Evolutionary conservation across 1,139 yeast genomes (phyloP).

Genomic region (Kurtzmaniella quercitrusa): DNA sequence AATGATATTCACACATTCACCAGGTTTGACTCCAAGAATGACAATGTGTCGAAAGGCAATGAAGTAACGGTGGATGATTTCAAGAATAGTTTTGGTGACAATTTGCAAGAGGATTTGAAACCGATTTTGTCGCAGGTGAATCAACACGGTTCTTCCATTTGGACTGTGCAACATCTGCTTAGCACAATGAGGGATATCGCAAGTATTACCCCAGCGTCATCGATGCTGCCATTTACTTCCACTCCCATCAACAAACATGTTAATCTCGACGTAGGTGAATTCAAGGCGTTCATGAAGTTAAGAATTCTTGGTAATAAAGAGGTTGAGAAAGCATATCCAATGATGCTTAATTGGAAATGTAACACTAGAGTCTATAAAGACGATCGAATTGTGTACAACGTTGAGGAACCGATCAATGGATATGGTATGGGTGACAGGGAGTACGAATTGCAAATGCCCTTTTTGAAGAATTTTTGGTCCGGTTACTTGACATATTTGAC

Average conservation of each 20-base stretch:
- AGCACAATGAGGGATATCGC: conserved; percentile 1
- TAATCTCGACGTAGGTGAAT: conserved; percentile 22
- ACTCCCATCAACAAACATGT: conserved; percentile 15
- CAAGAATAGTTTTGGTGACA: not conserved
- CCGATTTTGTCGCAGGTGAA: conserved; percentile 4
- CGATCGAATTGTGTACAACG: conserved; percentile 21
- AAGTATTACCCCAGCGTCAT: conserved; percentile 9
- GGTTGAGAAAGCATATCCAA: conserved; percentile 7
- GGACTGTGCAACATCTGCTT: conserved; percentile 8
- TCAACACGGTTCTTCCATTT: conserved; percentile 8
- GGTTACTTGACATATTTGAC: conserved; percentile 35
- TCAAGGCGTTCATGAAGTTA: conserved; percentile 28
- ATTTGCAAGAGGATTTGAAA: conserved; percentile 5
- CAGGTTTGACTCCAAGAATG: conserved; percentile 1
- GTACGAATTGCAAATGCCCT: conserved; percentile 35
- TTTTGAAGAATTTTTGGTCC: conserved; percentile 36
- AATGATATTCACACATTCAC: conserved; percentile 13
- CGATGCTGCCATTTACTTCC: conserved; percentile 12
- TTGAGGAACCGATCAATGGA: conserved; percentile 34
- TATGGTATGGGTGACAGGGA: conserved; percentile 15
- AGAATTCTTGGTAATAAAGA: conserved; percentile 12
- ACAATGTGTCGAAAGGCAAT: not conserved
- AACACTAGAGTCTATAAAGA: conserved; percentile 26
- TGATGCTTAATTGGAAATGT: conserved; percentile 34
- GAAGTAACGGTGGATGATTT: not conserved